Conservation (phyloP, 306 rosid species). For the Ormosia emarginata region DNA sequence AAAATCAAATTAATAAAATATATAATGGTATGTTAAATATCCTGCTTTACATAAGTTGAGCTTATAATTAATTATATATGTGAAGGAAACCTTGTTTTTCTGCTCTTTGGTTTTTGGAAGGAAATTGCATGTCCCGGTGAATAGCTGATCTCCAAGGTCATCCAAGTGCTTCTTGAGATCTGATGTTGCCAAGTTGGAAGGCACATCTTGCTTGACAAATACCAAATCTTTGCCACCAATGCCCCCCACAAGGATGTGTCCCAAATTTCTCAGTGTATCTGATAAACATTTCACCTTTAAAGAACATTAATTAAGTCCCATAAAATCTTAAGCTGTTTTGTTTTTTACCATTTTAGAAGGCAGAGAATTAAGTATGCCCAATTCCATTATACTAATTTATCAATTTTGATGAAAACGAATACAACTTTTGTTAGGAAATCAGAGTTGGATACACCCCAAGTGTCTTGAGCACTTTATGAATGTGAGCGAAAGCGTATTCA, state of each 20-base stretch:
- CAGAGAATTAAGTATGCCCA: too few relatives aligned
- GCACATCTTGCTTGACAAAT: conserved; percentile 67
- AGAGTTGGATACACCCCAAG: too few relatives aligned
- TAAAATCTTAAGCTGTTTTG: too few relatives aligned
- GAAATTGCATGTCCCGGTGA: conserved; percentile 75
- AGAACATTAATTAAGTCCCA: conserved; percentile 2
- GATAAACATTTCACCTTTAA: not conserved
- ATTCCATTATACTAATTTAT: too few relatives aligned
- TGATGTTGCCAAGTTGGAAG: conserved; percentile 57
- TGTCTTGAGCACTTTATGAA: too few relatives aligned
- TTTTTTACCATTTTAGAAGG: too few relatives aligned
- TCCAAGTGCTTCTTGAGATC: conserved; percentile 71
- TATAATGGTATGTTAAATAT: not conserved
- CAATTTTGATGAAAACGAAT: too few relatives aligned
- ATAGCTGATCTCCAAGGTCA: conserved; percentile 84
- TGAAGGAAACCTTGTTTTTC: conserved; percentile 48
- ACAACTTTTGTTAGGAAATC: too few relatives aligned
- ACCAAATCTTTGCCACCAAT: conserved; percentile 76
- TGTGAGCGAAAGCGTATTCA: too few relatives aligned
- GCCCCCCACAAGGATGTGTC: conserved; percentile 83
- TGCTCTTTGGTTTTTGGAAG: conserved; percentile 63
- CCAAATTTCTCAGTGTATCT: conserved; percentile 88
- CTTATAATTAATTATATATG: not conserved
- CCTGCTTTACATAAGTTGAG: not conserved
- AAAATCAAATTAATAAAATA: not conserved